Percentiles rank a stretch among this genome's conserved stretches.
phyloP scores from a whole-genome alignment of 2,329 filamentous ascomycete genomes.

The Aspergillus costaricaensis region DNA sequence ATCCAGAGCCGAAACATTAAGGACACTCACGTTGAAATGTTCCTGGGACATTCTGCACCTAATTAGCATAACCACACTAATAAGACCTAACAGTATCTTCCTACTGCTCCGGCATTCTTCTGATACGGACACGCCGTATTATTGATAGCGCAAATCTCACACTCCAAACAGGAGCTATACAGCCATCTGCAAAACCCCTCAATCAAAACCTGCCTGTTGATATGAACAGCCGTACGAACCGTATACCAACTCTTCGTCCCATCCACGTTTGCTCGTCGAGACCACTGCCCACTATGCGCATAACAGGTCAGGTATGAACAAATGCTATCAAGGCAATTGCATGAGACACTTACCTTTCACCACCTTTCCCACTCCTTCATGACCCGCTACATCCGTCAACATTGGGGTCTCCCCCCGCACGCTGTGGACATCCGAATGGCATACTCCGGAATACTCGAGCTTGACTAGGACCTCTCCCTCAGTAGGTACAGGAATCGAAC shows the following conservation, averaged over 20 bases:
- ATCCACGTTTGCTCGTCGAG: slow-evolving; percentile 33
- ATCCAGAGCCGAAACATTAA: too few species aligned
- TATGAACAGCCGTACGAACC: slow-evolving; percentile 33
- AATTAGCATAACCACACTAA: slow-evolving; percentile 1
- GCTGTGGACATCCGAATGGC: slow-evolving; percentile 52
- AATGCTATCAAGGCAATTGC: not conserved
- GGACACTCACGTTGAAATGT: slow-evolving; percentile 38
- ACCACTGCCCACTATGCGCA: slow-evolving; percentile 28
- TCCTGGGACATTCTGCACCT: slow-evolving; percentile 37
- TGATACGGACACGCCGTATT: slow-evolving; percentile 43
- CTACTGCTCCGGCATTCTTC: slow-evolving; percentile 41
- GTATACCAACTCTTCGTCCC: slow-evolving; percentile 34
- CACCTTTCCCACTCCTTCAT: slow-evolving; percentile 50
- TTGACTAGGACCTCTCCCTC: slow-evolving; percentile 50
- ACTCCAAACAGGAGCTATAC: slow-evolving; percentile 41
- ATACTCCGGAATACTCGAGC: slow-evolving; percentile 51
- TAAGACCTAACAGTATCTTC: slow-evolving; percentile 6
- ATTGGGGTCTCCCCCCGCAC: slow-evolving; percentile 46
- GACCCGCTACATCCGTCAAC: slow-evolving; percentile 50
- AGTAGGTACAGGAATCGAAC: slow-evolving; percentile 39
- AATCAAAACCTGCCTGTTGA: slow-evolving; percentile 18
- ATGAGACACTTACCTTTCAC: slow-evolving; percentile 31
- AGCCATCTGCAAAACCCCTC: slow-evolving; percentile 35
- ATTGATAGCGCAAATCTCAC: slow-evolving; percentile 42
- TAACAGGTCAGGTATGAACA: not conserved